Base-by-base conservation (phyloP, 352 stramenopile genomes). In the Pythium insidiosum region DNA sequence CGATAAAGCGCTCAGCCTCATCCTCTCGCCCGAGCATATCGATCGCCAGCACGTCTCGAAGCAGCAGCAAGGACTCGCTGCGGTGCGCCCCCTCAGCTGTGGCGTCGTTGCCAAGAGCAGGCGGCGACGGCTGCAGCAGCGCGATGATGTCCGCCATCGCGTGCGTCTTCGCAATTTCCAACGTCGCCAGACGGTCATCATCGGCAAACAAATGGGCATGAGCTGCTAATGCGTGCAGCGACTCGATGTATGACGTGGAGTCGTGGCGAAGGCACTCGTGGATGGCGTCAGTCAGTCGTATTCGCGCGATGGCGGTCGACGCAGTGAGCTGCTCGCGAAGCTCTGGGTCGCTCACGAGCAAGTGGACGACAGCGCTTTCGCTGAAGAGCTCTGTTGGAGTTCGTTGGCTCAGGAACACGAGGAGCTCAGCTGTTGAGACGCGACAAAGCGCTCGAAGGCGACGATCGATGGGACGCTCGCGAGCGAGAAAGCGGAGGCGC, bases 1-100 rank as follows among this genome's bases (percentile, higher is more conserved):
- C 38, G 34, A 61, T 47, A 10, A 12, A 29, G 4, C 23, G n/a
- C 9, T 58, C 43, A 5, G 46, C 46, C n/a, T 25, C 10, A 7
- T 52, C 51, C 4, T 34, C 29, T 1, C 24, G 18, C 6, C 21
- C 37, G 9, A 13, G 9, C 9, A 13, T 15, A 15, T 33, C 28
- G 28, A 13, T 15, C 9, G 9, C 28, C 28, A 13, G 28, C 9
- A 33, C 9, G 9, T 33, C 28, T 15, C 15, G 28, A 15, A 9
- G 28, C 28, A 33, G 28, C 28, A 15, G 9, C 9, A 15, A 33
- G 28, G 28, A 33, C 28, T 33, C 28, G 28, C 28, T 15, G 15
- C 28, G 9, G 15, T 33, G 9, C 9, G 28, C 28, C 9, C 15
- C 28, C 28, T n/a, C n/a, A n/a, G n/a, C n/a, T n/a, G n/a, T n/a